Base-by-base conservation (phyloP, 805 yeast species). In the Teunomyces aglyptinius region DNA sequence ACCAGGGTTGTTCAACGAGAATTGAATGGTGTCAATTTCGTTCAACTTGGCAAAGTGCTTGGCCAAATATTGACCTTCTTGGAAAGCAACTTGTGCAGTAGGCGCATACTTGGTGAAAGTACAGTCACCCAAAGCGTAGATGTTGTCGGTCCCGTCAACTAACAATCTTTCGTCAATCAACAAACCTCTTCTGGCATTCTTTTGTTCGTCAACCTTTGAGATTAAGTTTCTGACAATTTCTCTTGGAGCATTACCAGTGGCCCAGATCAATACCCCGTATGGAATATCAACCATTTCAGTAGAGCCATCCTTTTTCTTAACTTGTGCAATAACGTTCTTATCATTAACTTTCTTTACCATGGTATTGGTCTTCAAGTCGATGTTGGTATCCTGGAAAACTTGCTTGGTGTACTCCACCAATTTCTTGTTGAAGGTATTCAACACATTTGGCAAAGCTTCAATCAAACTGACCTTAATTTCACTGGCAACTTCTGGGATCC, bases 51-150 rank as follows among this genome's bases (percentile, higher is more conserved):
- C 78, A 67, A 91, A 85, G 54, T 83, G 81, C 28, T 75, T 71
- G 47, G 91, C 94, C 55, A 91, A 78, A 70, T 80, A 91, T 47
- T 77, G 75, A 65, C 97, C 97, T 71, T 91, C 89, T 76, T 91
- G 97, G 71, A 89, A 83, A 35, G 98, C 98, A 46, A 90, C 97
- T 77, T 91, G 97, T 20, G 97, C 98, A 51, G 98, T 91, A 57
- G 97, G 97, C 36, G 96, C 94, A 57, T 82, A 83, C 64, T 88
- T 88, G 53, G 94, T 87, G 67, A 86, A 83, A 32, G 97, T 88
- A 73, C 97, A 91, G 73, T 91, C 98, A 65, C 98, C 98, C 48
- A 91, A 71, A 42, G 96, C 97, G 68, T 77, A 92, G 56, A 92
- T 82, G 59, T 87, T 87, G 57, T 77, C 77, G 36, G 89, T 78